These are phyloP conservation scores for Trichoderma atrobrunneum DNA, from an alignment of 2,329 filamentous ascomycete genomes.

Conservation along the genomic window DNA sequence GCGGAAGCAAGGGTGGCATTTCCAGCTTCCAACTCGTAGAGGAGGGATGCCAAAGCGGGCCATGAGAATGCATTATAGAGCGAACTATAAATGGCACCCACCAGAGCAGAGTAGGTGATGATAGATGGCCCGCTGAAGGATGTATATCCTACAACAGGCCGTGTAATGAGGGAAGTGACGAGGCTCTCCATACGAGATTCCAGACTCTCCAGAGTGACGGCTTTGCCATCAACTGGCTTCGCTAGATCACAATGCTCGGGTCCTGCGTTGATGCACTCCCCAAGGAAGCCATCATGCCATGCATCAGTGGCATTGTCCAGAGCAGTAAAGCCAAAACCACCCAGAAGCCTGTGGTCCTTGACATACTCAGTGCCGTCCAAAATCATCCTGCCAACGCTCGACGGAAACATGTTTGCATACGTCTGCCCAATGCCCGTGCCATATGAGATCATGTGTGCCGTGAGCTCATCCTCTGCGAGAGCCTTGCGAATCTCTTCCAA, in stretches of 20 bases:
- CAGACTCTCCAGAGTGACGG: constrained; percentile 37
- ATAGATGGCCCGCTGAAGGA: constrained; percentile 40
- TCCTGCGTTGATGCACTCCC: constrained; percentile 48
- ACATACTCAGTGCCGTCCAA: constrained; percentile 50
- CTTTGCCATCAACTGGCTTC: constrained; percentile 27
- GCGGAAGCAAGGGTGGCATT: constrained; percentile 42
- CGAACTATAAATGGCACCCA: constrained; percentile 38
- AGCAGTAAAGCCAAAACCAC: constrained; percentile 46
- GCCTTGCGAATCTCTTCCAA: constrained; percentile 48
- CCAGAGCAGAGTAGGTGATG: constrained; percentile 45
- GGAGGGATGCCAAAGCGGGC: constrained; percentile 41
- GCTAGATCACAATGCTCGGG: constrained; percentile 46
- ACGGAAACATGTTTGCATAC: constrained; percentile 50
- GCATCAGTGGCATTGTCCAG: constrained; percentile 49
- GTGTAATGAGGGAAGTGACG: constrained; percentile 37
- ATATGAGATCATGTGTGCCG: constrained; percentile 50
- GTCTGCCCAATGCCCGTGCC: constrained; percentile 53
- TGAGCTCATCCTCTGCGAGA: constrained; percentile 46
- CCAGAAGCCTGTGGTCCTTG: constrained; percentile 43
- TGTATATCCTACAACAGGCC: constrained; percentile 40
- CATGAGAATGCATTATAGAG: constrained; percentile 46
- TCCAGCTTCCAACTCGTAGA: constrained; percentile 43
- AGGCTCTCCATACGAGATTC: constrained; percentile 40
- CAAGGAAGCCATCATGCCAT: constrained; percentile 50
- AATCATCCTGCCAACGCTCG: constrained; percentile 47